These are phyloP conservation scores for Lipomyces chichibuensis DNA, from an alignment of 805 yeast genomes.

Conservation along the genomic window DNA sequence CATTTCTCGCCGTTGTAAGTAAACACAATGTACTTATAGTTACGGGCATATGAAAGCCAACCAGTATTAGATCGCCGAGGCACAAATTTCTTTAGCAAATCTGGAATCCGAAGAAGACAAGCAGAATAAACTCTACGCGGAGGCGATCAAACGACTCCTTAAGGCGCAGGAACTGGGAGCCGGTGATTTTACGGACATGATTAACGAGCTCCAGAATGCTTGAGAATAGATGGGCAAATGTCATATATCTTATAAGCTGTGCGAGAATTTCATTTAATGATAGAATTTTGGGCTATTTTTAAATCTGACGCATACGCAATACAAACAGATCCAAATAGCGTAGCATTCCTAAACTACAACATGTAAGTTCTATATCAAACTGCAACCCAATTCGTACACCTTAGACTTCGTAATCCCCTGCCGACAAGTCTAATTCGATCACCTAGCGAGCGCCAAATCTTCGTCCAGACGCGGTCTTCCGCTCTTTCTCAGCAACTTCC, in stretches of 20 bases:
- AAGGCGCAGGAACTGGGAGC: conserved; percentile 65
- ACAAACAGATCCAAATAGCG: not conserved
- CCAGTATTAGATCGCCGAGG: conserved; percentile 69
- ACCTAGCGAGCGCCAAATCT: conserved; percentile 50
- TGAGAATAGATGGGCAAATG: not conserved
- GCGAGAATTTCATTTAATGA: not conserved
- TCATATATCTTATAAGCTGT: not conserved
- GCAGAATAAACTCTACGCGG: conserved; percentile 65
- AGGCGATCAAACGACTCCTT: conserved; percentile 68
- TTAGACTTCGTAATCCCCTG: not conserved
- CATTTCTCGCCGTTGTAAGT: conserved; percentile 18
- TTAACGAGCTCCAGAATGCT: conserved; percentile 37
- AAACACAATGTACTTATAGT: not conserved
- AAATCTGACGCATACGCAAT: not conserved
- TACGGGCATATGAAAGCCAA: not conserved
- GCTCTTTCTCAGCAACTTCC: conserved; percentile 72
- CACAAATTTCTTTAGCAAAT: conserved; percentile 77
- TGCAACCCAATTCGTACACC: not conserved
- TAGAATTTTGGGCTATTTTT: not conserved
- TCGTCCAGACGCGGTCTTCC: conserved; percentile 75
- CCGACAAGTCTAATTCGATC: not conserved
- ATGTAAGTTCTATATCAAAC: not conserved
- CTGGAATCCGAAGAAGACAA: conserved; percentile 67
- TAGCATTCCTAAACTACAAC: not conserved
- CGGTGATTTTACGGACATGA: conserved; percentile 45